Base-by-base conservation (phyloP, 208 protist genomes). In the Vickermania spadyakhi region DNA sequence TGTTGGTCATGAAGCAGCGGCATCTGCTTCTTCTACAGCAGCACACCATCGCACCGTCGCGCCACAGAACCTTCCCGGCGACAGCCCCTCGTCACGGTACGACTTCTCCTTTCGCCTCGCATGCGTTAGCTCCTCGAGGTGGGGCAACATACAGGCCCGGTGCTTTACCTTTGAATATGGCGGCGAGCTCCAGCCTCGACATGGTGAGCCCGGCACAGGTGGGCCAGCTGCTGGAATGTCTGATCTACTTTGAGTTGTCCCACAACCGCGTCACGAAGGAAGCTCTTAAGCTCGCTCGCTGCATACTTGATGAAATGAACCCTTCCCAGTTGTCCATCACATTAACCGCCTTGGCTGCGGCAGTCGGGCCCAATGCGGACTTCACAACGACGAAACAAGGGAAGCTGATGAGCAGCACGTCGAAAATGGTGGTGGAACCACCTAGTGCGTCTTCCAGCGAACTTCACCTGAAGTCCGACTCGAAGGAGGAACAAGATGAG, bases 221-320 rank as follows among this genome's bases (percentile, higher is more conserved):
- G 21, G 62, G 70, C 45, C 66, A 72, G 25, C 61, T 94, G 58
- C 56, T 94, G 4, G 87, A 94, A 66, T 86, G 74, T 54, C 59
- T 94, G 0, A 84, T 79, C 1, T 84, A 91, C 70, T 90, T 91
- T 56, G 70, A 85, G 23, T 68, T 94, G 21, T 75, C 74, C 31
- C 62, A 75, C 18, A 79, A 62, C 25, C 60, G 68, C 0, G 71
- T 90, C 5, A 76, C 84, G 1, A 42, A 31, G 28, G 84, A 79
- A 45, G 84, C 87, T 3, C 58, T 90, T 53, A 56, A 73, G 52
- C 70, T 91, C 3, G 77, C 82, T 29, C 63, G 67, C 66, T 66
- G 68, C 28, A 73, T 70, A 52, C 56, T 86, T 0, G 72, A 76
- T 4, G 60, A 59, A 4, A 85, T 94, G 87, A 66, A 68, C 2